Percentiles rank a stretch among this genome's conserved stretches.
These are phyloP conservation scores for Rhodocollybia butyracea DNA, from an alignment of 768 basidiomycete species.

Conservation along the genomic window DNA sequence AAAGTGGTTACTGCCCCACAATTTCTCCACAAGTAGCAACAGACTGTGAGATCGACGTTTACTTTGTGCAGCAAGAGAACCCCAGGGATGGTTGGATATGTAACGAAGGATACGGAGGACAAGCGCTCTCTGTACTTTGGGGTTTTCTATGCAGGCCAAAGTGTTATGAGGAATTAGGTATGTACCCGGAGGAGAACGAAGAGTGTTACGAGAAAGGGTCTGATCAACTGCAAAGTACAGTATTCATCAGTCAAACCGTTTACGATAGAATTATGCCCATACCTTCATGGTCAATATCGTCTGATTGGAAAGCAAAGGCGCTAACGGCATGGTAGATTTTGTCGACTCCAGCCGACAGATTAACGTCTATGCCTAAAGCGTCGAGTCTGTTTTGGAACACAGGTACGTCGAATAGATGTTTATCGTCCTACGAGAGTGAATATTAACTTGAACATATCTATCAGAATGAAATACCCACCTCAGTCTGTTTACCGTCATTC, in stretches of 20 bases:
- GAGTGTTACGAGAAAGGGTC: conserved; percentile 29
- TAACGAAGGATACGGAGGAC: conserved; percentile 62
- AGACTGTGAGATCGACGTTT: conserved; percentile 47
- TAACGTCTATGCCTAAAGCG: conserved; percentile 27
- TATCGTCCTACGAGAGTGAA: background rate
- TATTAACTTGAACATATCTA: background rate
- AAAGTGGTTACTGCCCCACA: conserved; percentile 42
- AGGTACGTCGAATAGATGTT: background rate
- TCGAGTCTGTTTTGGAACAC: background rate
- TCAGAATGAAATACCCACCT: background rate
- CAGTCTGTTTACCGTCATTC: conserved; percentile 7
- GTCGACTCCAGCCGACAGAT: conserved; percentile 27
- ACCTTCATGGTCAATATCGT: conserved; percentile 47
- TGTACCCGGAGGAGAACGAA: conserved; percentile 48
- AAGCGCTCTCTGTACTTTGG: conserved; percentile 36
- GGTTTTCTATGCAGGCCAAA: conserved; percentile 31
- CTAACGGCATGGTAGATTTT: conserved; percentile 36
- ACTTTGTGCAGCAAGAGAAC: conserved; percentile 59
- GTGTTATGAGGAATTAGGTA: conserved; percentile 39
- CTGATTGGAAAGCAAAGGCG: conserved; percentile 30
- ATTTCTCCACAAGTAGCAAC: conserved; percentile 39
- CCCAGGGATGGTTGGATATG: conserved; percentile 76
- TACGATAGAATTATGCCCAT: conserved; percentile 1
- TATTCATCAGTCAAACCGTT: conserved; percentile 1
- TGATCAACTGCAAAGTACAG: conserved; percentile 36